Conservation (phyloP, 768 basidiomycete species). For the Auriculariales sp. region DNA sequence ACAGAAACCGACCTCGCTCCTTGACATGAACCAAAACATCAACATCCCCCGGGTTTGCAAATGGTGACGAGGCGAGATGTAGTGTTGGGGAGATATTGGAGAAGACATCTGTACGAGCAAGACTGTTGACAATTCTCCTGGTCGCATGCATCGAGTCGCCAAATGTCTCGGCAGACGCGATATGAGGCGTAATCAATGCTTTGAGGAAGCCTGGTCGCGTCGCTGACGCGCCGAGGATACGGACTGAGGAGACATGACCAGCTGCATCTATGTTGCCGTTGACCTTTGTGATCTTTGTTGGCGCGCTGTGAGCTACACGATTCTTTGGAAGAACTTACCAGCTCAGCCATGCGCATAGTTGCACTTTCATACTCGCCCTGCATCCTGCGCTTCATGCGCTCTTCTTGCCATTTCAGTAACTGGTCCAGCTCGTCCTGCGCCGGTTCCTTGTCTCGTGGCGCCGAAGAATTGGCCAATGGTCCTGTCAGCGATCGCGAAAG, state of each 20-base stretch:
- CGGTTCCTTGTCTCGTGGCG: conserved; percentile 44
- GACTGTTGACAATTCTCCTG: conserved; percentile 44
- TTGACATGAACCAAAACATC: conserved; percentile 64
- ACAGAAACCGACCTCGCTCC: conserved; percentile 61
- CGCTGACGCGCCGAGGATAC: conserved; percentile 58
- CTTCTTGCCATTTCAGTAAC: conserved; percentile 55
- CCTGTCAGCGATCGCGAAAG: conserved; percentile 21
- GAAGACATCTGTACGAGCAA: conserved; percentile 71
- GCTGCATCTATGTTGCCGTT: conserved; percentile 51
- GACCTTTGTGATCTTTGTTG: conserved; percentile 28
- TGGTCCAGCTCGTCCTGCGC: conserved; percentile 34
- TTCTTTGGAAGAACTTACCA: conserved; percentile 27
- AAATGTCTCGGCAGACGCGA: conserved; percentile 30
- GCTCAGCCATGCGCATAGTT: conserved; percentile 42
- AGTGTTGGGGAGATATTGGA: conserved; percentile 45
- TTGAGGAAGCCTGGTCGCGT: conserved; percentile 73
- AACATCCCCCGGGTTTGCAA: conserved; percentile 46
- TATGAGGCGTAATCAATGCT: conserved; percentile 58
- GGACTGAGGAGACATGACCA: conserved; percentile 58
- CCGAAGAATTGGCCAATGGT: conserved; percentile 39
- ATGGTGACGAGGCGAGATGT: conserved; percentile 36
- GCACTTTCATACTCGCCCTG: conserved; percentile 68
- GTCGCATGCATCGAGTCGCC: conserved; percentile 58
- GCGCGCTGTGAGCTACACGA: not conserved
- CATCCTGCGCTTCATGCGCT: conserved; percentile 52